These are phyloP conservation scores for Sphagnum fallax DNA, from an alignment of 228 moss, liverwort and hornwort genomes.

Conservation along the genomic window DNA sequence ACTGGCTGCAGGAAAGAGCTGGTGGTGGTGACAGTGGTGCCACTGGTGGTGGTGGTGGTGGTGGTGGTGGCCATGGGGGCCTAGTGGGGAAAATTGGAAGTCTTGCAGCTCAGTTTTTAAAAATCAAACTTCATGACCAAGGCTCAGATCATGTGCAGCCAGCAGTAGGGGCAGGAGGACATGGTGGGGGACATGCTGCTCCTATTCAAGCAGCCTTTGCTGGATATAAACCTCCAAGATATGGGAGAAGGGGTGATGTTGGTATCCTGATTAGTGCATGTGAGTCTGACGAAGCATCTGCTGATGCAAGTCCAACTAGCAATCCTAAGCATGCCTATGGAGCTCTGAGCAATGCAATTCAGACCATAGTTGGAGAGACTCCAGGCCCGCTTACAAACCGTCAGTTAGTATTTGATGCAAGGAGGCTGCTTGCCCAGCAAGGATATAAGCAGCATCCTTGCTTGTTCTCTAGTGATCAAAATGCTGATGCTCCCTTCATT, in stretches of 20 bases:
- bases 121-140: constrained; percentile 39
- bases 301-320: constrained; percentile 74
- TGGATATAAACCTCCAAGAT: constrained; percentile 31
- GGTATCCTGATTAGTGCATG: constrained; percentile 69
- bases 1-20: not conserved
- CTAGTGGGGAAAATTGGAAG: constrained; percentile 57
- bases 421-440: constrained; percentile 48
- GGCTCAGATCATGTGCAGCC: constrained; percentile 8
- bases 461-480: constrained; percentile 51
- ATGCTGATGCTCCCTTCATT: constrained; percentile 49
- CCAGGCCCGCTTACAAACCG: constrained; percentile 41
- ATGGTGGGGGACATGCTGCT: constrained; percentile 6
- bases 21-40: constrained; percentile 1
- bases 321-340: constrained; percentile 65
- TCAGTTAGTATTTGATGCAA: constrained; percentile 51
- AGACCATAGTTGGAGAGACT: constrained; percentile 36
- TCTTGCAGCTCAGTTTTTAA: constrained; percentile 52
- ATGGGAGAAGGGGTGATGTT: constrained; percentile 39
- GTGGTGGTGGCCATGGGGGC: constrained; percentile 22
- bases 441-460: constrained; percentile 77
- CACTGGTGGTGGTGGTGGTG: constrained; percentile 8
- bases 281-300: constrained; percentile 57
- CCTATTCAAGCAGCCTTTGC: constrained; percentile 36
- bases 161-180: constrained; percentile 9
- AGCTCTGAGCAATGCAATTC: constrained; percentile 78